Percentiles rank a stretch among this genome's conserved stretches.
phyloP scores from a whole-genome alignment of 2,329 filamentous ascomycete genomes.

The Alternaria triticimaculans region DNA sequence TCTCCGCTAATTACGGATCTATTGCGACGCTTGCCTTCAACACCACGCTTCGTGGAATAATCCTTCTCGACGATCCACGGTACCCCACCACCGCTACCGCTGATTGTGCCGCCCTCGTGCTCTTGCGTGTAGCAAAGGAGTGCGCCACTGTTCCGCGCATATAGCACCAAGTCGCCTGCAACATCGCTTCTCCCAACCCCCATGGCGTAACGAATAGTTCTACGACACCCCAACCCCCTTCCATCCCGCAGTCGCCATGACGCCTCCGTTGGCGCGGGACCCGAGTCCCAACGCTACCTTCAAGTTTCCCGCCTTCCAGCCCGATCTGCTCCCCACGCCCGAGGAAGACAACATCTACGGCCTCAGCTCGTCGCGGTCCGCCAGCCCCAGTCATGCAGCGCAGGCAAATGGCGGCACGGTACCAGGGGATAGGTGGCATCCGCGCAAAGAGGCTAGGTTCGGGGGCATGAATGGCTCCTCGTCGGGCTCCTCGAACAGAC shows the following conservation, averaged over 20 bases:
- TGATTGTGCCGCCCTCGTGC: neutral
- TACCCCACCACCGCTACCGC: slow-evolving; percentile 1
- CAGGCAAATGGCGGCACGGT: slow-evolving; percentile 40
- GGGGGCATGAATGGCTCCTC: slow-evolving; percentile 52
- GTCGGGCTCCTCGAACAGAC: slow-evolving; percentile 50
- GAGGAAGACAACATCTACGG: slow-evolving; percentile 44
- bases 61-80: slow-evolving; percentile 4
- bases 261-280: slow-evolving; percentile 37
- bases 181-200: slow-evolving; percentile 17
- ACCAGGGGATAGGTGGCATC: slow-evolving; percentile 65
- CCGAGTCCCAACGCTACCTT: slow-evolving; percentile 46
- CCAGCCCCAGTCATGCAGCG: slow-evolving; percentile 37
- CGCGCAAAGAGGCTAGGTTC: slow-evolving; percentile 61
- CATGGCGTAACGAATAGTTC: slow-evolving; percentile 41
- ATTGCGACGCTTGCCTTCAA: slow-evolving; percentile 25
- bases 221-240: slow-evolving; percentile 20
- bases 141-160: slow-evolving; percentile 2
- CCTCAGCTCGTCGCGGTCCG: slow-evolving; percentile 41
- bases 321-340: slow-evolving; percentile 49
- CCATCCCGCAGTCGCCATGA: slow-evolving; percentile 33
- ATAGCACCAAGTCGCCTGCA: neutral
- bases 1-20: slow-evolving; percentile 25
- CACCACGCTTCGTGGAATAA: slow-evolving; percentile 14
- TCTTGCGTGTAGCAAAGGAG: neutral
- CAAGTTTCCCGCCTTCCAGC: slow-evolving; percentile 56